Evolutionary conservation across 2,329 filamentous ascomycete species (phyloP).

Genomic region (Fusarium praegraminearum): DNA sequence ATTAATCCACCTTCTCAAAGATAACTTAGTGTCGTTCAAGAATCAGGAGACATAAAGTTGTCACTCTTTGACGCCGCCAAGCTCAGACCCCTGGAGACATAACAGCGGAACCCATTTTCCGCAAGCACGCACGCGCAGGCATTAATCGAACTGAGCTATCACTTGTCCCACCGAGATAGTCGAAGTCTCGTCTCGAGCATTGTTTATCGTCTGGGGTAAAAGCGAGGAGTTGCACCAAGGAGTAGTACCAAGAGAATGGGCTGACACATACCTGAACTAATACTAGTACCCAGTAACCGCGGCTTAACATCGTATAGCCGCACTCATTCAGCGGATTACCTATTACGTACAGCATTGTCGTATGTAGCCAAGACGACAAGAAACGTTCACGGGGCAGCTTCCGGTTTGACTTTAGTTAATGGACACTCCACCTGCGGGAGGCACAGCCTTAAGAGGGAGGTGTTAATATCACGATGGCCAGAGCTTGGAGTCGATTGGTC

Average conservation of each 20-base stretch:
- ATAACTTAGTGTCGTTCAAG: not conserved
- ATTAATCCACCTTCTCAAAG: not conserved
- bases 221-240: not conserved
- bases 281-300: too few species aligned
- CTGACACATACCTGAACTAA: not conserved
- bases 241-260: not conserved
- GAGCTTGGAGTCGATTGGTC: slow-evolving; percentile 1
- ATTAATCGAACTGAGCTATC: slow-evolving; percentile 17
- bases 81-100: not conserved
- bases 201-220: slow-evolving; percentile 10
- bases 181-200: not conserved
- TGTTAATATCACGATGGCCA: slow-evolving; percentile 5
- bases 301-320: not conserved
- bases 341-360: not conserved
- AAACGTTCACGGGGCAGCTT: slow-evolving; percentile 9
- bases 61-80: not conserved
- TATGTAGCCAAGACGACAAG: not conserved
- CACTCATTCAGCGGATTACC: not conserved
- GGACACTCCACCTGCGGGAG: slow-evolving; percentile 17
- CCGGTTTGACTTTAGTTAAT: slow-evolving; percentile 8
- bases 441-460: slow-evolving; percentile 32
- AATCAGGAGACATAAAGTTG: slow-evolving; percentile 1
- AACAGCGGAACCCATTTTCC: not conserved
- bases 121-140: not conserved
- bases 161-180: slow-evolving; percentile 9